phyloP scores from a whole-genome alignment of 768 basidiomycete species.

The Austroboletus eburneus region DNA sequence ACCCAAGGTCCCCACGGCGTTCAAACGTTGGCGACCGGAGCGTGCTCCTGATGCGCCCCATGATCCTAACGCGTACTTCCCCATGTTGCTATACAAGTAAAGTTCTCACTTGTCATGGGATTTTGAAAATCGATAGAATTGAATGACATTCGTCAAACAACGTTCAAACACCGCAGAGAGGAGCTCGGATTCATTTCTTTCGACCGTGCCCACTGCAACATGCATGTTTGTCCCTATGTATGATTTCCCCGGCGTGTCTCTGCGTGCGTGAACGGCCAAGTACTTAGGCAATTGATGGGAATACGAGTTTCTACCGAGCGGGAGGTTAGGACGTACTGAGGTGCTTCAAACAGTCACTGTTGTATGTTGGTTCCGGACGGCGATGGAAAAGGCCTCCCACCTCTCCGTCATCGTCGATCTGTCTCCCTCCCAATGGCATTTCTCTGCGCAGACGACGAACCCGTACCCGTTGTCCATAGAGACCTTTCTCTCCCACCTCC shows the following conservation, averaged over 20 bases:
- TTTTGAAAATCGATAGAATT: slow-evolving; percentile 16
- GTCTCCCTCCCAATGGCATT: slow-evolving; percentile 82
- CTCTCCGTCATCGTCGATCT: slow-evolving; percentile 84
- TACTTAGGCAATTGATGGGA: too few relatives aligned
- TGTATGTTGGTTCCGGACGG: background rate
- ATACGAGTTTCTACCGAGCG: too few relatives aligned
- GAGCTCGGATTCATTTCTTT: too few relatives aligned
- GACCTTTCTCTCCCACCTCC: slow-evolving; percentile 76
- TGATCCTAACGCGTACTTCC: slow-evolving; percentile 77
- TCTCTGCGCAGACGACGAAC: slow-evolving; percentile 50
- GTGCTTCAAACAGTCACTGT: too few relatives aligned
- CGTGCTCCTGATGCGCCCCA: slow-evolving; percentile 78
- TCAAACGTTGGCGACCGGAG: slow-evolving; percentile 72
- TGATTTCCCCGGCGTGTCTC: too few relatives aligned
- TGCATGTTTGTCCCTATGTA: too few relatives aligned
- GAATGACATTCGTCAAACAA: slow-evolving; percentile 11
- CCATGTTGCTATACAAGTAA: slow-evolving; percentile 65
- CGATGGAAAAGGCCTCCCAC: slow-evolving; percentile 54
- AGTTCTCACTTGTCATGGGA: background rate
- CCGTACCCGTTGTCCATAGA: slow-evolving; percentile 57
- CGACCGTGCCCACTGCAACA: too few relatives aligned
- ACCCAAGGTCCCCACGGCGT: slow-evolving; percentile 63
- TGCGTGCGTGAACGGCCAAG: too few relatives aligned
- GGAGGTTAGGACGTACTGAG: too few relatives aligned
- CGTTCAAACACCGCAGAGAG: too few relatives aligned